phyloP scores from a whole-genome alignment of 352 stramenopile genomes.

The Phytophthora fragariae region DNA sequence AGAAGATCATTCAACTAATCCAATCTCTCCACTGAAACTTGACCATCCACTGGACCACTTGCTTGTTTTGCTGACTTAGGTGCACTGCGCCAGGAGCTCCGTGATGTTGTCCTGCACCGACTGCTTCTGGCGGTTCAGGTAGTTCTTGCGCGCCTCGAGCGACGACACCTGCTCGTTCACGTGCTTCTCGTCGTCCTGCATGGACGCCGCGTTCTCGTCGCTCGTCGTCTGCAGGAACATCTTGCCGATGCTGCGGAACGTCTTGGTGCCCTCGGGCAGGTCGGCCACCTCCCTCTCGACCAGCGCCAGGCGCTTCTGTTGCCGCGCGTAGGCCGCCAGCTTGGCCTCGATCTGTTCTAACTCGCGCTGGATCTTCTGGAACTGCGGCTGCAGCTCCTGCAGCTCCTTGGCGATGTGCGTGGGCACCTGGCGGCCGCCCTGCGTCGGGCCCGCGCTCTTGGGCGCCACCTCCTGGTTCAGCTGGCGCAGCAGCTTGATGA shows the following conservation, averaged over 20 bases:
- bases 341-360: conserved; percentile 84
- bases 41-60: neutral
- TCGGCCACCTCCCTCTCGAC: conserved; percentile 77
- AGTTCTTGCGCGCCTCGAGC: conserved; percentile 83
- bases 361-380: conserved; percentile 79
- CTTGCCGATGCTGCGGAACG: conserved; percentile 84
- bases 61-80: conserved; percentile 21
- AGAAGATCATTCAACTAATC: conserved; percentile 24
- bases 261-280: conserved; percentile 66
- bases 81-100: conserved; percentile 81
- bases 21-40: conserved; percentile 29
- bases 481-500: conserved; percentile 82
- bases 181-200: conserved; percentile 67
- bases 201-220: conserved; percentile 59
- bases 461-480: conserved; percentile 59
- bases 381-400: conserved; percentile 84
- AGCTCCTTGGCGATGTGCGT: conserved; percentile 77
- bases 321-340: conserved; percentile 57
- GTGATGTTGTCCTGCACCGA: conserved; percentile 87
- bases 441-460: conserved; percentile 22
- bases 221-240: conserved; percentile 80
- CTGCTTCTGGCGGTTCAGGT: conserved; percentile 80
- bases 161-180: conserved; percentile 77
- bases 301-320: conserved; percentile 82
- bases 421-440: conserved; percentile 54